Base-by-base conservation (phyloP, 2,329 filamentous ascomycete genomes). In the Colletotrichum sidae region DNA sequence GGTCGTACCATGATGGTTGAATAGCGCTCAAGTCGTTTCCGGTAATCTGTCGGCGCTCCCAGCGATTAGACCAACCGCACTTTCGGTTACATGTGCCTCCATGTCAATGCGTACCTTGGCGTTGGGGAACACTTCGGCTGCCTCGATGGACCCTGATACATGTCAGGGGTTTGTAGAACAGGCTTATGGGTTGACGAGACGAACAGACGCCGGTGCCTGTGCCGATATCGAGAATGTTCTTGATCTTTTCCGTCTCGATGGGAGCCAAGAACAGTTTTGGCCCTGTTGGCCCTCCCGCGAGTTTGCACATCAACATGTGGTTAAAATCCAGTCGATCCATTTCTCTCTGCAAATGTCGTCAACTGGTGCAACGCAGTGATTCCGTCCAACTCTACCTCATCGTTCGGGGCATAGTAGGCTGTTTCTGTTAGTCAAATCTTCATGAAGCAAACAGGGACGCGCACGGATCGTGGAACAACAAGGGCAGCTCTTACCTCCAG, bases 131-230 rank as follows among this genome's bases (percentile, higher is more conserved):
- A 70, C 57, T 49, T 77, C 73, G 6, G 72, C 78, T 53, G 80
- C 76, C 39, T 79, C 76, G n/a, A 82, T 79, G 5, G 79, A 76
- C 80, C 71, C 71, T 70, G 11, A 6, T 17, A 17, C 17, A 17
- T 17, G 17, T 17, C 17, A 17, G 17, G 17, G 17, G 17, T 17
- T 2, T 17, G 17, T 17, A 17, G 17, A 17, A 17, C 17, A 17
- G 17, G 17, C 17, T 17, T 17, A 2, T 17, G 17, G 17, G 17
- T 17, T 17, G 17, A 17, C 17, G 2, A 17, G 17, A 39, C 63
- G 10, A 59, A 71, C 80, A 81, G 38, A 80, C 78, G 3, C 80
- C 80, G 3, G 78, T 80, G 5, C 81, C 80, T 0, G 79, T 81
- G n/a, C 80, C 80, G 10, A 83, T 72, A 51, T 83, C 81, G 0